Evolutionary conservation across 169 alveolate species (phyloP).

Genomic region (Neospora caninum): DNA sequence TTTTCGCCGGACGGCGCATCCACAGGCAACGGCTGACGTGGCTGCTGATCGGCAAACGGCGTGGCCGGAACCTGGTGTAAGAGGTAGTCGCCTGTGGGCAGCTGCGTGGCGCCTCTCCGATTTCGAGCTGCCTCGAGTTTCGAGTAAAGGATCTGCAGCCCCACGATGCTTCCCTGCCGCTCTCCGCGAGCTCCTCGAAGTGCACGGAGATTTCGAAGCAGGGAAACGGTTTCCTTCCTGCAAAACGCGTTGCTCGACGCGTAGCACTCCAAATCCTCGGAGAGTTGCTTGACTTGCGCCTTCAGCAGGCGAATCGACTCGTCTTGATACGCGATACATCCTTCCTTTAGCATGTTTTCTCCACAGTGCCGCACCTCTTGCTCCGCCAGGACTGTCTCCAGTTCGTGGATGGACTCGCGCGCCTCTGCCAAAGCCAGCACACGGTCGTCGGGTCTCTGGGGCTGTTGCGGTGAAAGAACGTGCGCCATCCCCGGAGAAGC

Average conservation of each 20-base stretch:
- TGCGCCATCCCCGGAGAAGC: background rate
- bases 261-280: background rate
- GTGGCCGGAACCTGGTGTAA: too few relatives aligned
- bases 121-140: background rate
- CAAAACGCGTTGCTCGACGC: background rate
- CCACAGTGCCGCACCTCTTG: background rate
- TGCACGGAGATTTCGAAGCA: background rate
- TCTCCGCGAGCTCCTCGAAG: conserved; percentile 2
- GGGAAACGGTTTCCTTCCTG: background rate
- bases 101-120: too few relatives aligned
- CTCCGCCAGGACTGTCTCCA: background rate
- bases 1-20: too few relatives aligned
- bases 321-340: conserved; percentile 32
- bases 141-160: background rate
- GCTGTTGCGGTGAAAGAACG: background rate
- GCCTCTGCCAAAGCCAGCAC: background rate
- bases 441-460: background rate
- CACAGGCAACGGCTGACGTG: too few relatives aligned
- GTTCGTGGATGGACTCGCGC: background rate
- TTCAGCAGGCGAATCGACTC: conserved; percentile 30
- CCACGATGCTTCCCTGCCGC: background rate
- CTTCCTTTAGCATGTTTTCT: conserved; percentile 10
- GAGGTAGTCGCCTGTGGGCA: too few relatives aligned
- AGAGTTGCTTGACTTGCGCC: background rate
- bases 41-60: too few relatives aligned